Conservation (phyloP, 2,329 filamentous ascomycete species). For the Xylaria hypoxylon region DNA sequence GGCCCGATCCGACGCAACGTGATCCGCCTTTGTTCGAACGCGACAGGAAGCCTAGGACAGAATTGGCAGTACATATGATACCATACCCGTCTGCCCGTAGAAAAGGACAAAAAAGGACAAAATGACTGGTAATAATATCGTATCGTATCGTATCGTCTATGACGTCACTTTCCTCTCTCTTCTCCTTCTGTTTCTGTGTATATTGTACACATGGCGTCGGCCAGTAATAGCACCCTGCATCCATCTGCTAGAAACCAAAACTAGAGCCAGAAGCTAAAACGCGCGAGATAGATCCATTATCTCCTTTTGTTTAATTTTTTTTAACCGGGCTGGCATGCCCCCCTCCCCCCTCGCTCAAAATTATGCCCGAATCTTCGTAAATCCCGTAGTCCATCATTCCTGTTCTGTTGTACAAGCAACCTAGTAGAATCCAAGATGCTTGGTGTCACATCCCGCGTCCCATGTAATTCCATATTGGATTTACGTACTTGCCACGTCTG, state of each 20-base stretch:
- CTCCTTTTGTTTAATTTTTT: neutral
- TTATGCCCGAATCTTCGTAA: conserved; percentile 1
- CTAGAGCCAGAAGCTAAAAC: neutral
- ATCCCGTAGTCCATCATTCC: conserved; percentile 5
- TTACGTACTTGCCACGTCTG: conserved; percentile 1
- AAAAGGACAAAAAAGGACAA: neutral
- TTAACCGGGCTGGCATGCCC: neutral
- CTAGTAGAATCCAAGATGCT: conserved; percentile 4
- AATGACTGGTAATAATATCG: neutral
- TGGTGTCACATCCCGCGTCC: neutral
- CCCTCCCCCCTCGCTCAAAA: too few species aligned
- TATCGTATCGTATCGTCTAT: conserved; percentile 14
- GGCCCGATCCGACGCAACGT: conserved; percentile 5
- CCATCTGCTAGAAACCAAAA: neutral
- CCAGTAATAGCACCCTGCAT: neutral
- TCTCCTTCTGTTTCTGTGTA: neutral
- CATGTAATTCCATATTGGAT: neutral
- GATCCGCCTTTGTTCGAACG: neutral
- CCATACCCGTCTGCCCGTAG: neutral
- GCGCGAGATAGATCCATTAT: neutral
- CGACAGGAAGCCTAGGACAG: too few species aligned
- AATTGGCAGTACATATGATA: neutral
- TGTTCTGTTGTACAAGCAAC: conserved; percentile 7
- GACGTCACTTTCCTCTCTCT: neutral
- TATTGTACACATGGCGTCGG: conserved; percentile 1